These are phyloP conservation scores for Quercus agrifolia DNA, from an alignment of 306 rosid species.

Conservation along the genomic window DNA sequence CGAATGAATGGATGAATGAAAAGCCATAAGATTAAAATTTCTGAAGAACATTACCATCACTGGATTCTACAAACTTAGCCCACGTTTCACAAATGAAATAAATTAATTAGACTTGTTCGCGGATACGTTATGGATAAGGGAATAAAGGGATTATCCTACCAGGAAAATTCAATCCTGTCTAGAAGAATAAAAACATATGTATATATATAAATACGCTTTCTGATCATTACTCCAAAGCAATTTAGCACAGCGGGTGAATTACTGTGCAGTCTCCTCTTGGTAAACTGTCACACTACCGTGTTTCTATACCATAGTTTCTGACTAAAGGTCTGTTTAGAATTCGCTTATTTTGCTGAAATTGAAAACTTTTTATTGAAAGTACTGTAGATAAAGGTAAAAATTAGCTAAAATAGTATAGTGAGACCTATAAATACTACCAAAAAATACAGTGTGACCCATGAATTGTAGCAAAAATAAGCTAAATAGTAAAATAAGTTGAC, in stretches of 20 bases:
- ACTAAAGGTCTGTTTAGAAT: too few relatives aligned
- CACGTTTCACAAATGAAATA: not conserved
- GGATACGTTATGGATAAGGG: not conserved
- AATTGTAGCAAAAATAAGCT: too few relatives aligned
- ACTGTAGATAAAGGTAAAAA: too few relatives aligned
- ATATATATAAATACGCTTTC: not conserved
- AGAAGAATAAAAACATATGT: not conserved
- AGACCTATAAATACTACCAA: too few relatives aligned
- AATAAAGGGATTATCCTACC: not conserved
- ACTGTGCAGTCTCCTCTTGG: conserved; percentile 18
- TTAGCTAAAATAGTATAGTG: too few relatives aligned
- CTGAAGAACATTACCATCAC: not conserved
- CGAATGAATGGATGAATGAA: too few relatives aligned
- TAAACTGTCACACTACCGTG: conserved; percentile 8
- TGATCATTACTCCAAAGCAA: not conserved
- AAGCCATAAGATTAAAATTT: not conserved
- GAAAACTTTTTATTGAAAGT: too few relatives aligned
- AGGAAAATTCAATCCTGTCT: not conserved
- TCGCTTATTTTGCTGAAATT: too few relatives aligned
- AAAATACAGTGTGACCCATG: too few relatives aligned
- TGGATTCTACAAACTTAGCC: not conserved
- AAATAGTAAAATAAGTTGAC: too few relatives aligned
- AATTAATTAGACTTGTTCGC: not conserved
- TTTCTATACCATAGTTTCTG: not conserved
- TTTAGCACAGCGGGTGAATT: not conserved